phyloP scores from a whole-genome alignment of 2,329 filamentous ascomycete species.

The Aspergillus sp. region DNA sequence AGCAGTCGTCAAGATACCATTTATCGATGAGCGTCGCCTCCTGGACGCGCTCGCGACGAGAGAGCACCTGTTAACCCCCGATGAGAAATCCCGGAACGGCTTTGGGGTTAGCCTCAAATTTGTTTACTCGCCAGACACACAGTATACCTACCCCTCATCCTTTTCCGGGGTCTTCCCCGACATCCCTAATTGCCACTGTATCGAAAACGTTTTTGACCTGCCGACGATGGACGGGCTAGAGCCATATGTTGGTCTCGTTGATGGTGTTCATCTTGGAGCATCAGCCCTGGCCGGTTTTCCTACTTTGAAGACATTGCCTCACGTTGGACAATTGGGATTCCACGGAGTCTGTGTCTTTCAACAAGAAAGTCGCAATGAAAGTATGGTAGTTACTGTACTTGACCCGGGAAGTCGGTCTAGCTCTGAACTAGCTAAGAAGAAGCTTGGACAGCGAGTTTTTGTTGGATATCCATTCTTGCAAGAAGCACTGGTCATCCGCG shows the following conservation, averaged over 20 bases:
- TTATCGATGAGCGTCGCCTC: conserved; percentile 89
- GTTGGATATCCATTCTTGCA: conserved; percentile 95
- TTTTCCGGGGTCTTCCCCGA: conserved; percentile 89
- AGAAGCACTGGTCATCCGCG: conserved; percentile 83
- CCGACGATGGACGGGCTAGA: conserved; percentile 89
- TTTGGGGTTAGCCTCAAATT: conserved; percentile 95
- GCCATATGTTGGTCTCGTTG: conserved; percentile 77
- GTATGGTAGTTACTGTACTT: conserved; percentile 84
- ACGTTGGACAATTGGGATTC: conserved; percentile 77
- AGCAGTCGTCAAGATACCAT: conserved; percentile 97
- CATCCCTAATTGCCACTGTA: conserved; percentile 79
- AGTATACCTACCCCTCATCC: conserved; percentile 84
- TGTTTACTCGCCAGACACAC: conserved; percentile 73
- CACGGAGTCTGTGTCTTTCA: conserved; percentile 95
- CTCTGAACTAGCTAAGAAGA: conserved; percentile 70
- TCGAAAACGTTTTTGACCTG: conserved; percentile 95
- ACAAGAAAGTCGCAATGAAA: conserved; percentile 92
- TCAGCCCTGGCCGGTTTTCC: conserved; percentile 92
- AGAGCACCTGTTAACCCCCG: conserved; percentile 72
- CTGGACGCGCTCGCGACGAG: conserved; percentile 82
- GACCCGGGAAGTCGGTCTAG: conserved; percentile 71
- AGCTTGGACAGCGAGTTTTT: conserved; percentile 81
- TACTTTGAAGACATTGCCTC: conserved; percentile 80
- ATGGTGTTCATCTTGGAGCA: conserved; percentile 77
- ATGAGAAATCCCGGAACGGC: conserved; percentile 79